Base-by-base conservation (phyloP, 1,139 yeast species). In the Magnusiomyces tetraspermus region DNA sequence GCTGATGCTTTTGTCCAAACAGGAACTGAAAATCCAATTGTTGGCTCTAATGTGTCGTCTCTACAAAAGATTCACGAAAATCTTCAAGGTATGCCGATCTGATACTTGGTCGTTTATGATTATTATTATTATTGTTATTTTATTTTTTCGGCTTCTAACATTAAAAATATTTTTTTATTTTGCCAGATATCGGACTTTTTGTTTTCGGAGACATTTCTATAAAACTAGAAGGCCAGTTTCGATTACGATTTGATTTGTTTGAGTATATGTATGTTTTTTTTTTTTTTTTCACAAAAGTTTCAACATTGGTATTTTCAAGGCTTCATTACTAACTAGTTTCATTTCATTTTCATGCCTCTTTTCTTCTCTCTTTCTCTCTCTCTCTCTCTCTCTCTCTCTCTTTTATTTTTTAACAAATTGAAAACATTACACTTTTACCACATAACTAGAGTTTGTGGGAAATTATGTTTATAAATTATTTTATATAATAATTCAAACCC, bases 131-230 rank as follows among this genome's bases (percentile, higher is more conserved):
- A n/a, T 38, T 13, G 22, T 6, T 41, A 13, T 15, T 41, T 41
- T 17, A 17, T 38, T 38, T 17, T 17, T 17, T 17, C 6, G 15
- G 15, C 15, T 31, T 10, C 10, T 31, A 10, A 31, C 15, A 31
- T 10, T 31, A 15, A 31, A n/a, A n/a, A n/a, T 37, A 8, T 37
- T 37, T 8, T 17, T 38, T 38, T n/a, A 11, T 38, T 45, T 15
- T 4, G 36, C 44, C 24, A 51, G 61, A 58, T 26, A 56, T 58
- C 45, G 61, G 60, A 2, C 53, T 55, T 31, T 59, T 59, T 53
- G 61, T 59, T 6, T 59, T 59, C 53, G 61, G 61, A 21, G 61
- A 59, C 45, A 49, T 59, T 11, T 52, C 57, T 19, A 57, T 58
- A 42, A 54, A 53, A 42, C 54, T 58, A 24, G 61, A 59, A 43